Evolutionary conservation across 345 rosid species (phyloP).

Genomic region (Euphorbia lathyris): DNA sequence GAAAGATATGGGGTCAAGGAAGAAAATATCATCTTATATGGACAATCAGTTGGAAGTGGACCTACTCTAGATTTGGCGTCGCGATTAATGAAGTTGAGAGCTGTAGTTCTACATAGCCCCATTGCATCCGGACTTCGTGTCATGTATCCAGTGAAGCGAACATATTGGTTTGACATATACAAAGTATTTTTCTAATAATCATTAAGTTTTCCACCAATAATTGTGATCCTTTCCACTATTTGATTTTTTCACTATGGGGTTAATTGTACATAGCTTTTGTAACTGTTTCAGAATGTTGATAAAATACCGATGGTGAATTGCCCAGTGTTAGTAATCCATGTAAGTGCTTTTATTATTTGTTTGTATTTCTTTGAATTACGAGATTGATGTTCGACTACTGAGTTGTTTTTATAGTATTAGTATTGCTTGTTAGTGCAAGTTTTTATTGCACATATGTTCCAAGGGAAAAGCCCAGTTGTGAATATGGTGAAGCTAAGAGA

Average conservation of each 20-base stretch:
- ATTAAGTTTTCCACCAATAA: neutral
- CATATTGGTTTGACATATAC: conserved; percentile 95
- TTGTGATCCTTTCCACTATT: neutral
- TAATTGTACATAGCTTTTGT: conserved; percentile 19
- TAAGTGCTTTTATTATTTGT: conserved; percentile 33
- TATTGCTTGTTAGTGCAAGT: neutral
- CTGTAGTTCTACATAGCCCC: conserved; percentile 95
- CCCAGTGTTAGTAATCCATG: conserved; percentile 80
- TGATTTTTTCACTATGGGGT: conserved; percentile 2
- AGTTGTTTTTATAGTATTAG: neutral
- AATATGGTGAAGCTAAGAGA: neutral
- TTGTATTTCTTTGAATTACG: neutral
- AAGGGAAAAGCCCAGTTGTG: neutral
- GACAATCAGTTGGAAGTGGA: conserved; percentile 95
- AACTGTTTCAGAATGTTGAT: conserved; percentile 67
- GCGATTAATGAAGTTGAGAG: conserved; percentile 61
- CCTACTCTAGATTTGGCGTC: conserved; percentile 87
- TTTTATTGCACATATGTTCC: too few relatives aligned
- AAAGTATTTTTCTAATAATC: conserved; percentile 41
- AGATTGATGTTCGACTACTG: neutral
- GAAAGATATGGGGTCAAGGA: conserved; percentile 74
- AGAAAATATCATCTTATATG: conserved; percentile 83
- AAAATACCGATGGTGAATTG: conserved; percentile 73
- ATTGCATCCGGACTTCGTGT: conserved; percentile 89
- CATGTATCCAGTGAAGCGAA: conserved; percentile 83